Evolutionary conservation across 2,329 filamentous ascomycete genomes (phyloP).

Genomic region (Chrysoporthe cubensis): DNA sequence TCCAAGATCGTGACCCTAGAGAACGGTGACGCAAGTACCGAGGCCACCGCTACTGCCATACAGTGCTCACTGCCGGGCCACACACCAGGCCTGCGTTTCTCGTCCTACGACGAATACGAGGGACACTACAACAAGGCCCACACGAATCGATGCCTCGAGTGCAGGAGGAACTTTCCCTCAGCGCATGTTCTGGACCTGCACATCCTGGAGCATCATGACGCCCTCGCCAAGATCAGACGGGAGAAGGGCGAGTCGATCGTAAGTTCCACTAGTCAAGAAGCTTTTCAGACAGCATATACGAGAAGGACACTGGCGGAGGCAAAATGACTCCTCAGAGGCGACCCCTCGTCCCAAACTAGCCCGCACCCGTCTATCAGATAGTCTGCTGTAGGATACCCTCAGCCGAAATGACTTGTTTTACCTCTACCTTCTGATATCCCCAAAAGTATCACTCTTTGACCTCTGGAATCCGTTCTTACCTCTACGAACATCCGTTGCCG

Average conservation of each 20-base stretch:
- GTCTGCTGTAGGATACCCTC: background rate
- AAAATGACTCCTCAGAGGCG: background rate
- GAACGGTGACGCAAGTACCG: slow-evolving; percentile 39
- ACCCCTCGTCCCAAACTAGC: background rate
- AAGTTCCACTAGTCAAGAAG: slow-evolving; percentile 40
- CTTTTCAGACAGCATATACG: background rate
- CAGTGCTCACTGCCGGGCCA: slow-evolving; percentile 84
- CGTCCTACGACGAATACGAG: slow-evolving; percentile 80
- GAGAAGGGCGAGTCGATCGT: slow-evolving; percentile 88
- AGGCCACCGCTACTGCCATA: slow-evolving; percentile 58
- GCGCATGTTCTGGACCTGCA: slow-evolving; percentile 80
- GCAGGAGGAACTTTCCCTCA: slow-evolving; percentile 85
- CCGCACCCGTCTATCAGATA: background rate
- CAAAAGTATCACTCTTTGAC: background rate
- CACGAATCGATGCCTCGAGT: slow-evolving; percentile 82
- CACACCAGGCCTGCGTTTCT: slow-evolving; percentile 69
- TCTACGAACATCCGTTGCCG: background rate
- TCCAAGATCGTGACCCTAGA: slow-evolving; percentile 67
- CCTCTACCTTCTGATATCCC: background rate
- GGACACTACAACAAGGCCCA: slow-evolving; percentile 82
- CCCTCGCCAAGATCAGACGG: slow-evolving; percentile 70
- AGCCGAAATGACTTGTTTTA: background rate
- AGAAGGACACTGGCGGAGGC: background rate
- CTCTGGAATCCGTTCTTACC: background rate
- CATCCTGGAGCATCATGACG: slow-evolving; percentile 89